Evolutionary conservation across 2,329 filamentous ascomycete species (phyloP), one percentile per base, ranked within the genome.

Genomic region (Alternaria gaisen): DNA sequence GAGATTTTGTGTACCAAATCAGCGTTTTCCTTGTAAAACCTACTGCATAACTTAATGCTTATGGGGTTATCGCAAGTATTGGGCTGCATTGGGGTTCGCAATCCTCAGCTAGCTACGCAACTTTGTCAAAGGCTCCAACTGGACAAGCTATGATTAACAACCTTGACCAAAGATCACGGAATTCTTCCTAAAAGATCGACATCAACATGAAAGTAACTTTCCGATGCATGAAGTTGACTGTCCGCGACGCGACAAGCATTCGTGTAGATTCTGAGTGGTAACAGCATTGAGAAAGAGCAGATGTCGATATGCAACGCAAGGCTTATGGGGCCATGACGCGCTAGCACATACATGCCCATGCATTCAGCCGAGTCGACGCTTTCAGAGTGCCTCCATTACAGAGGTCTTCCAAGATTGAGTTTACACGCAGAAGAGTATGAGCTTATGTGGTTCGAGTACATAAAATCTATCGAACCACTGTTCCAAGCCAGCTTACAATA

Each of bases 1-100:
- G 60, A 56, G 3, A 56, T 60, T 5, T 57, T 18, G 24, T 63
- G 3, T 60, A 47, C 34, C 47, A 60, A 18, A 32, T 58, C 34
- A 50, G 42, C 40, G 53, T 63, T 11, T 0, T 32, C 10, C 30
- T 32, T 12, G 11, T 32, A 12, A 4, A 4, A 3, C 5, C 11
- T 4, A 12, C 30, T 32, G 10, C 30, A 11, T 32, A 32, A 0
- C 10, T 12, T 5, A 32, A 12, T 32, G 10, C 30, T 32, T 32
- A 32, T 12, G 30, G 30, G 10, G 2, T 12, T 5, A 32, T 32
- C 11, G 30, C 30, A 32, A 32, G 30, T 12, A 32, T 32, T 32
- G 30, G 30, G 30, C 30, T 32, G 3, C 10, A 12, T 32, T 32
- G 10, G 10, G 11, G 32, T 36, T 36, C 4, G 32, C 12, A 14